A percentile compares a stretch with the other conserved stretches of the same genome.
These are phyloP conservation scores for Hypomontagnella submonticulosa DNA, from an alignment of 495 filamentous ascomycete species.

Conservation along the genomic window DNA sequence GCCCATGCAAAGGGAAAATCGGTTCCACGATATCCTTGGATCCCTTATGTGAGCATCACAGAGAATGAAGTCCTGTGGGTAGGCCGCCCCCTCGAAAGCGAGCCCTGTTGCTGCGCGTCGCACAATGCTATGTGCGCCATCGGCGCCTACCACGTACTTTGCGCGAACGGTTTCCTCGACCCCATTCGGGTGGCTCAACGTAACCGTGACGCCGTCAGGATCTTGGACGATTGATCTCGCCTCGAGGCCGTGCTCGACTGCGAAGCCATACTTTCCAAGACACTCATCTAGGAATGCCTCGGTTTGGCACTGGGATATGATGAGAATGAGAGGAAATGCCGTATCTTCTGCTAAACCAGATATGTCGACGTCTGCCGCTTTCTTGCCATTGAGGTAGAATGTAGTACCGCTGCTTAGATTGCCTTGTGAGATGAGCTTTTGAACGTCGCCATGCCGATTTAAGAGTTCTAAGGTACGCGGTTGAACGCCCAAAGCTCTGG, in stretches of 20 bases:
- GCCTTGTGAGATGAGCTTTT: constrained; percentile 29
- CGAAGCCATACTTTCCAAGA: constrained; percentile 46
- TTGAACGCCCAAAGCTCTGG: constrained; percentile 48
- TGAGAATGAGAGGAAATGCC: constrained; percentile 50
- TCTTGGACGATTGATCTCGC: constrained; percentile 52
- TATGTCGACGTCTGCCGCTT: constrained; percentile 44
- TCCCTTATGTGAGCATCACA: constrained; percentile 50
- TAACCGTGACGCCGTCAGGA: constrained; percentile 47
- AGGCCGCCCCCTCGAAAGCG: constrained; percentile 54
- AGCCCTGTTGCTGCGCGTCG: constrained; percentile 51
- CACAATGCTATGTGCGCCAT: constrained; percentile 58
- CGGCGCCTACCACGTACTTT: constrained; percentile 58
- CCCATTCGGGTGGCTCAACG: constrained; percentile 38
- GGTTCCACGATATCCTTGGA: constrained; percentile 29
- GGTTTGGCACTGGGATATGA: constrained; percentile 56
- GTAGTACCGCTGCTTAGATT: constrained; percentile 36
- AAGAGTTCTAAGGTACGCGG: constrained; percentile 51
- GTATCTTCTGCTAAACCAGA: constrained; percentile 51
- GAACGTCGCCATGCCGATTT: constrained; percentile 46
- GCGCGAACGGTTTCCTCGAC: constrained; percentile 44
- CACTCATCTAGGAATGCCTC: constrained; percentile 54
- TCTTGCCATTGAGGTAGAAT: constrained; percentile 42
- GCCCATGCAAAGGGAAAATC: constrained; percentile 39
- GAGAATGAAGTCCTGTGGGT: constrained; percentile 59
- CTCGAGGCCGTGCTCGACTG: constrained; percentile 51